Evolutionary conservation across 2,329 filamentous ascomycete species (phyloP), one percentile per base, ranked within the genome.

Genomic region (Colletotrichum sp.): DNA sequence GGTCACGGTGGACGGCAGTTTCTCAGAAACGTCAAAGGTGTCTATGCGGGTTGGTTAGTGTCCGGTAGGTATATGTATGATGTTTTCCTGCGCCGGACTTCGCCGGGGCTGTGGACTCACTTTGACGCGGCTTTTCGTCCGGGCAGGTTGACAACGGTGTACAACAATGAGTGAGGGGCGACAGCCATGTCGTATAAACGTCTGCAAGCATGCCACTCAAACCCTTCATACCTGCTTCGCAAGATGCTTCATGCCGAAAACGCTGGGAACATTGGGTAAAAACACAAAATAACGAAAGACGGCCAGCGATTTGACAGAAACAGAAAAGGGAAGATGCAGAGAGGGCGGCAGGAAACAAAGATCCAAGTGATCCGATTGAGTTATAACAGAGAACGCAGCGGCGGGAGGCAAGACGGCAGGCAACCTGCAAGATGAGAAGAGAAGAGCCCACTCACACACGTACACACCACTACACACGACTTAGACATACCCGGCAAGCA

Each of bases 141-240:
- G 83, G 77, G 72, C 83, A 83, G 79, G 84, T 84, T 72, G 82
- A 80, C 77, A 85, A 80, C 77, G 86, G 84, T 77, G 81, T 80
- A 80, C 88, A 90, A 80, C 88, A 90, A 72, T 84, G 83, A 73
- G 84, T 83, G 77, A 90, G 77, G 74, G 85, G 86, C 78, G 85
- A 84, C 75, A 90, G 84, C 87, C 88, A 90, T 77, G 87, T 87
- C 75, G 84, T 80, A 80, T 85, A 86, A 61, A 84, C 82, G 80
- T 85, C 84, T 81, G 82, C 80, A 77, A 87, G 81, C 80, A 87
- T 85, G 80, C 83, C 84, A 82, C 82, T 84, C 81, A 85, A 81
- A 78, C 80, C 78, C 81, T 84, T 87, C 86, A 88, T 88, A 59
- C 76, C 77, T 78, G 75, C 65, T 72, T 57, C 30, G 30, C 26